phyloP scores from a whole-genome alignment of 495 filamentous ascomycete genomes.

The Penicillium subrubescens region DNA sequence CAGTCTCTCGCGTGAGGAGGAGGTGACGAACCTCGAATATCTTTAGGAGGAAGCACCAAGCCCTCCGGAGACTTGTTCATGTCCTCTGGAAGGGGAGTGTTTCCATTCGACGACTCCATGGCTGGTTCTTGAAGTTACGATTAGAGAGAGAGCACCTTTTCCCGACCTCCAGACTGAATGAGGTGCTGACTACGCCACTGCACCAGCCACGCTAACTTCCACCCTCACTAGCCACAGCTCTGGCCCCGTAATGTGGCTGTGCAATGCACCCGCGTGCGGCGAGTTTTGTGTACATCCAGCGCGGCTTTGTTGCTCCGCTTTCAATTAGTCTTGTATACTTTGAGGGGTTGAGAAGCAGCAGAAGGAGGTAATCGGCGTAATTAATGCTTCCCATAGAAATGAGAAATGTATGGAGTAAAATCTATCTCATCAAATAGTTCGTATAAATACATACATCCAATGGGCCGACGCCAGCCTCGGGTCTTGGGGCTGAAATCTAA shows the following conservation, averaged over 20 bases:
- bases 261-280: background rate
- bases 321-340: background rate
- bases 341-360: background rate
- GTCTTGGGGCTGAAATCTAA: constrained; percentile 15
- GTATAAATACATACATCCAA: background rate
- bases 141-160: constrained; percentile 6
- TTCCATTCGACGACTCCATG: constrained; percentile 62
- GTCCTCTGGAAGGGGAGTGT: constrained; percentile 53
- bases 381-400: background rate
- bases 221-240: background rate
- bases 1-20: constrained; percentile 5
- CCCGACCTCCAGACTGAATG: background rate
- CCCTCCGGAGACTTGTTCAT: constrained; percentile 77
- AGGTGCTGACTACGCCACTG: background rate
- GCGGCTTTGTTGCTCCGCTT: background rate
- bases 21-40: constrained; percentile 60
- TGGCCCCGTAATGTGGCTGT: background rate
- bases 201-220: constrained; percentile 3
- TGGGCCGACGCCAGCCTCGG: constrained; percentile 6
- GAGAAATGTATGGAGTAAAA: background rate
- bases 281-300: background rate
- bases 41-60: constrained; percentile 80
- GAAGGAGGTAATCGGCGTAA: background rate
- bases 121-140: constrained; percentile 15
- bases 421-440: background rate